Evolutionary conservation across 108 stramenopile genomes (phyloP).

Genomic region (Nitzschia inconspicua): DNA sequence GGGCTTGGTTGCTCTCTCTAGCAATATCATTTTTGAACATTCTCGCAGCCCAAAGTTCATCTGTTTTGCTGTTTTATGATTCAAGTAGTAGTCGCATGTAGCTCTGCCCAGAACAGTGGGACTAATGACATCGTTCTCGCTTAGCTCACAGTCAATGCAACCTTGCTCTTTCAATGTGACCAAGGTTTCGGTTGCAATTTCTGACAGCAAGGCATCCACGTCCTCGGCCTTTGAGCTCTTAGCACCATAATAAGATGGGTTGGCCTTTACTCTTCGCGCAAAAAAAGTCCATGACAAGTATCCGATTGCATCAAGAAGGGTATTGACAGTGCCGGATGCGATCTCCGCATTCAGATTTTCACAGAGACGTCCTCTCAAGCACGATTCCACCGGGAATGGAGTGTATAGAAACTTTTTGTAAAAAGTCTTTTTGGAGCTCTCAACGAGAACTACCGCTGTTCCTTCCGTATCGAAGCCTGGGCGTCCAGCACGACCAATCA

Average conservation of each 20-base stretch:
- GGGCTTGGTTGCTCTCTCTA: background rate
- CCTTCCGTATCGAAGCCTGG: slow-evolving; percentile 95
- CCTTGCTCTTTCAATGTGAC: slow-evolving; percentile 66
- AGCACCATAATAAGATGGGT: slow-evolving; percentile 96
- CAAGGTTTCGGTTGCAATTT: slow-evolving; percentile 58
- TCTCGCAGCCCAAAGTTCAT: slow-evolving; percentile 64
- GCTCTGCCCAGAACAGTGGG: slow-evolving; percentile 79
- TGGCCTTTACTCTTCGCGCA: slow-evolving; percentile 85
- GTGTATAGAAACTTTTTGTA: slow-evolving; percentile 97
- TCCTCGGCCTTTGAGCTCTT: slow-evolving; percentile 48
- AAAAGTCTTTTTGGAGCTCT: slow-evolving; percentile 95
- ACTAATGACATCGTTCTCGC: slow-evolving; percentile 35
- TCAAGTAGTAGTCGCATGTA: slow-evolving; percentile 92
- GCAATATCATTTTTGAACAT: slow-evolving; percentile 34
- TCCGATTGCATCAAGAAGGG: slow-evolving; percentile 77
- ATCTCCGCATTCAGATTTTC: slow-evolving; percentile 98
- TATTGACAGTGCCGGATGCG: slow-evolving; percentile 78
- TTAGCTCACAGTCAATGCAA: slow-evolving; percentile 63
- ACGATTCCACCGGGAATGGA: slow-evolving; percentile 99
- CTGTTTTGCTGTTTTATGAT: slow-evolving; percentile 74
- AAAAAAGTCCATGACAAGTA: slow-evolving; percentile 98
- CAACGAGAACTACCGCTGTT: slow-evolving; percentile 92
- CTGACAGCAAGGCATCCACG: slow-evolving; percentile 62
- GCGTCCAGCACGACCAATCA: slow-evolving; percentile 96
- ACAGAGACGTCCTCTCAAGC: slow-evolving; percentile 75